Conservation (phyloP, 2,329 filamentous ascomycete genomes). For the Apiospora marii region DNA sequence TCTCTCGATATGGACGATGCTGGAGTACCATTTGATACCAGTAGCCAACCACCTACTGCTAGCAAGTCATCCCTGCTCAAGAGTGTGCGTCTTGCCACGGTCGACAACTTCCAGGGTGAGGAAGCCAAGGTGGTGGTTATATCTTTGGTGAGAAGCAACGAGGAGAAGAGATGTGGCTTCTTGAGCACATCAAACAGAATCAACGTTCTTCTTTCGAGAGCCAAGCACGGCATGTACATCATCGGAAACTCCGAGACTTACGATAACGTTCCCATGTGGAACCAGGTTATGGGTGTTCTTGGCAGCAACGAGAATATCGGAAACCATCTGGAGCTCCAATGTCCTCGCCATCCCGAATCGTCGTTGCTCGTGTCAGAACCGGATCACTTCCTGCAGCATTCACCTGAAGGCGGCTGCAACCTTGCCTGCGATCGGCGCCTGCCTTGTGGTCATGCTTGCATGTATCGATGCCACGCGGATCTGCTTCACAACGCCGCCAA, state of each 20-base stretch:
- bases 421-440: constrained; percentile 58
- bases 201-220: constrained; percentile 73
- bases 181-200: constrained; percentile 71
- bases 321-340: constrained; percentile 59
- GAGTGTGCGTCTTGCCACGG: constrained; percentile 65
- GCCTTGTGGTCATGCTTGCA: constrained; percentile 57
- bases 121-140: constrained; percentile 76
- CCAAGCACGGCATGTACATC: constrained; percentile 74
- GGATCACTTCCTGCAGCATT: constrained; percentile 62
- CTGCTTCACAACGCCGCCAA: constrained; percentile 54
- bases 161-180: constrained; percentile 66
- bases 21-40: constrained; percentile 29
- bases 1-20: constrained; percentile 44
- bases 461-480: constrained; percentile 55
- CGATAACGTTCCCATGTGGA: constrained; percentile 68
- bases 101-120: constrained; percentile 82
- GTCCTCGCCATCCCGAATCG: constrained; percentile 65
- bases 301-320: constrained; percentile 55
- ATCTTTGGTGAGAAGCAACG: constrained; percentile 75
- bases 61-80: constrained; percentile 54
- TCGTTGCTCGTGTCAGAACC: constrained; percentile 58
- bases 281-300: constrained; percentile 62
- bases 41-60: not conserved
- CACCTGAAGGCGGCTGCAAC: constrained; percentile 70
- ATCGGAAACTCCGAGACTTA: constrained; percentile 72